These are phyloP conservation scores for Crotalaria pallida DNA, from an alignment of 306 rosid species.

Conservation along the genomic window DNA sequence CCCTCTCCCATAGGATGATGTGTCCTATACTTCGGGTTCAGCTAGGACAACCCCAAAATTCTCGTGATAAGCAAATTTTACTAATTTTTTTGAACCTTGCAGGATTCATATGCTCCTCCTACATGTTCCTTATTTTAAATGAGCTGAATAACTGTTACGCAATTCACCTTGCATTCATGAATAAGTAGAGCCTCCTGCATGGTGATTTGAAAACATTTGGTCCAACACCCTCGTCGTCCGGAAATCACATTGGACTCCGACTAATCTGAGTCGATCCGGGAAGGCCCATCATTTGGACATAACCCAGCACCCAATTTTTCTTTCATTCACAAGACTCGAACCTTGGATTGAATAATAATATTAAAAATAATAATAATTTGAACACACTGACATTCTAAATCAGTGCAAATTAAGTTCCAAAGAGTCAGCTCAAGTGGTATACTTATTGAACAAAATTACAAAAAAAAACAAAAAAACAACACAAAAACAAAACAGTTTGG, in stretches of 20 bases:
- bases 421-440: no score
- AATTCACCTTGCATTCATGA: conserved; percentile 8
- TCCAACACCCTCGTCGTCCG: no score
- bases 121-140: neutral
- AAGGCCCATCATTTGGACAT: no score
- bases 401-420: neutral
- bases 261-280: no score
- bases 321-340: no score
- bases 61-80: neutral
- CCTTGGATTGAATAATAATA: neutral
- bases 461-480: no score
- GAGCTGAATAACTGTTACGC: neutral
- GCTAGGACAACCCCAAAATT: neutral
- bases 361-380: no score
- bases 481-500: neutral
- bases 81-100: neutral
- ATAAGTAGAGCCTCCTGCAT: neutral
- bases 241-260: no score
- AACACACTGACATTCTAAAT: neutral
- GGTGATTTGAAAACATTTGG: no score
- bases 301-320: no score
- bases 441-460: neutral
- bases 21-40: neutral
- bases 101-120: neutral
- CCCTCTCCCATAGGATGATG: neutral